Percentiles rank a stretch among this genome's conserved stretches.
Evolutionary conservation across 2,329 filamentous ascomycete genomes (phyloP).

Genomic region (Colletotrichum musicola): DNA sequence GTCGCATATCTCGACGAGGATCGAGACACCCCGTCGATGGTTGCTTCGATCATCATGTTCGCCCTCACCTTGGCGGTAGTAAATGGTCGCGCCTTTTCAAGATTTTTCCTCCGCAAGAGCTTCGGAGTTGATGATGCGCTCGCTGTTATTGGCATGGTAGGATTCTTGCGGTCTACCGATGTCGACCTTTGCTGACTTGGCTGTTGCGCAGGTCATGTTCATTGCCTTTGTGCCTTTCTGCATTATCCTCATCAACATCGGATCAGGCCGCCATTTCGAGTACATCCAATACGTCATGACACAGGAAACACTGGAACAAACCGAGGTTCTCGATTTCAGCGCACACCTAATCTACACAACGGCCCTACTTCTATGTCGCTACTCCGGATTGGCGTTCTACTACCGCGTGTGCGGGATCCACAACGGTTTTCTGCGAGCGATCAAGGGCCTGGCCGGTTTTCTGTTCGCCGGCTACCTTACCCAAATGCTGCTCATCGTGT

Average conservation of each 20-base stretch:
- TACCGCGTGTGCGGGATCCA: slow-evolving; percentile 57
- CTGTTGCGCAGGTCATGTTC: slow-evolving; percentile 42
- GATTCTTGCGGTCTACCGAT: slow-evolving; percentile 17
- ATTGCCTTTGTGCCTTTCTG: slow-evolving; percentile 58
- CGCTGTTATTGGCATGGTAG: slow-evolving; percentile 51
- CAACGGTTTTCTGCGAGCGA: slow-evolving; percentile 50
- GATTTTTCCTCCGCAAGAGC: slow-evolving; percentile 51
- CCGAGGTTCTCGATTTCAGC: slow-evolving; percentile 61
- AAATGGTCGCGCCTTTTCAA: slow-evolving; percentile 49
- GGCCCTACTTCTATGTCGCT: slow-evolving; percentile 61
- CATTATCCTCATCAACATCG: slow-evolving; percentile 59
- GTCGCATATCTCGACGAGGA: slow-evolving; percentile 51
- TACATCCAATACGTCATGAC: slow-evolving; percentile 62
- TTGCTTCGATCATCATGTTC: slow-evolving; percentile 54
- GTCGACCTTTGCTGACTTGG: not conserved
- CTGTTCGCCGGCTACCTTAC: slow-evolving; percentile 59
- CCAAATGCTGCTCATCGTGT: slow-evolving; percentile 63
- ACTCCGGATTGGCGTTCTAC: slow-evolving; percentile 66
- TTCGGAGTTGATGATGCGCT: slow-evolving; percentile 55
- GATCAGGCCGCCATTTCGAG: slow-evolving; percentile 60
- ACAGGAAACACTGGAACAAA: slow-evolving; percentile 53
- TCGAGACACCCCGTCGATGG: slow-evolving; percentile 52
- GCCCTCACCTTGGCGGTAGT: slow-evolving; percentile 51
- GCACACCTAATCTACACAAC: slow-evolving; percentile 66
- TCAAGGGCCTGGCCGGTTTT: slow-evolving; percentile 51